Conservation (phyloP, 2,329 filamentous ascomycete species). For the Venturia aucupariae region DNA sequence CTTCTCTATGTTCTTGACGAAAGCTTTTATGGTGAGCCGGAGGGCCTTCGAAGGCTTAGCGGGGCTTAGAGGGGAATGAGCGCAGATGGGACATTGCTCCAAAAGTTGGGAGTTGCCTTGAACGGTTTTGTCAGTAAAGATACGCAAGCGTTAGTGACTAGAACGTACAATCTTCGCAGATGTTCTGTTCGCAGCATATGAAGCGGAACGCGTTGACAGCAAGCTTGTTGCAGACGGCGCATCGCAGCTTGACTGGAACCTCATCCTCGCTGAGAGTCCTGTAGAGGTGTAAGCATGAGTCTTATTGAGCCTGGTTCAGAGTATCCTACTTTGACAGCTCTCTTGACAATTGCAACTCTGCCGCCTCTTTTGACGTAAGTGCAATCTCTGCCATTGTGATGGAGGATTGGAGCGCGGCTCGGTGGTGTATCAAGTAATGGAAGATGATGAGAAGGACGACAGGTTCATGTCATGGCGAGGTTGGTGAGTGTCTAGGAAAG, state of each 20-base stretch:
- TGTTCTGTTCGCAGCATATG: slow-evolving; percentile 90
- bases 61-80: slow-evolving; percentile 77
- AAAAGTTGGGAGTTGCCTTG: slow-evolving; percentile 67
- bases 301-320: too few relatives aligned
- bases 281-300: slow-evolving; percentile 12
- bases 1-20: slow-evolving; percentile 83
- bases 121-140: slow-evolving; percentile 17
- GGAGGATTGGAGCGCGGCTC: not conserved
- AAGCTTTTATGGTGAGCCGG: slow-evolving; percentile 87
- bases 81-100: slow-evolving; percentile 81
- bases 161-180: slow-evolving; percentile 76
- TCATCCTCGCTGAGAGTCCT: slow-evolving; percentile 73
- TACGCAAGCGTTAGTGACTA: not conserved
- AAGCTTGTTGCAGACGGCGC: slow-evolving; percentile 84
- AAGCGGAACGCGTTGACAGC: slow-evolving; percentile 85
- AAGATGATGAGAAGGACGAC: not conserved
- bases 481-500: not conserved
- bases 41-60: slow-evolving; percentile 84
- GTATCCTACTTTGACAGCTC: slow-evolving; percentile 2
- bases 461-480: not conserved
- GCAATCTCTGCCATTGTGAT: not conserved
- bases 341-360: not conserved
- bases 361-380: not conserved
- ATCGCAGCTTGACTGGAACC: slow-evolving; percentile 92
- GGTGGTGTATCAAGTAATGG: not conserved